Evolutionary conservation across 352 stramenopile species (phyloP).

Genomic region (Globisporangium rhizosaccharum): DNA sequence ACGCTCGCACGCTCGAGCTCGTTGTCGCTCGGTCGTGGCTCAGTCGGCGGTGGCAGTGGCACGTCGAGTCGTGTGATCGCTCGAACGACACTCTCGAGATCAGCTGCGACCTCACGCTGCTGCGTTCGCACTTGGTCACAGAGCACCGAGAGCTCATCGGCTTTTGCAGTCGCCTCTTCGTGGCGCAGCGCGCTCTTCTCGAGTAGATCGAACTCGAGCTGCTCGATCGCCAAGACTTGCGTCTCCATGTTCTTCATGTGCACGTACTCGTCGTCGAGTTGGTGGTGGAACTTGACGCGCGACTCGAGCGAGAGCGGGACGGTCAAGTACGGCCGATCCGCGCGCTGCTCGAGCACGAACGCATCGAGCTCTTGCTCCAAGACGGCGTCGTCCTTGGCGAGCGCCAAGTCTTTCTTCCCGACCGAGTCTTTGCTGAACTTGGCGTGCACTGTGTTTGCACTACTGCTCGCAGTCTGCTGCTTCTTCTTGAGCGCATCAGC

Average conservation of each 20-base stretch:
- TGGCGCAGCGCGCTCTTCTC: constrained; percentile 55
- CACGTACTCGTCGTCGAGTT: constrained; percentile 48
- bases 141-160: constrained; percentile 25
- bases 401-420: constrained; percentile 45
- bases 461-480: constrained; percentile 2
- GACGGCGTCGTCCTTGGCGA: constrained; percentile 44
- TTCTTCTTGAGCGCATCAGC: constrained; percentile 31
- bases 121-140: constrained; percentile 28
- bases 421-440: constrained; percentile 46
- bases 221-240: constrained; percentile 38
- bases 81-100: constrained; percentile 22
- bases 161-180: constrained; percentile 39
- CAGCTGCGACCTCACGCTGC: constrained; percentile 23
- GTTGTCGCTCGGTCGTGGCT: constrained; percentile 28
- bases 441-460: constrained; percentile 12
- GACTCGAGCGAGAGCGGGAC: constrained; percentile 30
- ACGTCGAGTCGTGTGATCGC: constrained; percentile 28
- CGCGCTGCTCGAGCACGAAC: constrained; percentile 37
- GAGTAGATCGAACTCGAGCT: constrained; percentile 58
- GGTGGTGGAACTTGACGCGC: constrained; percentile 31
- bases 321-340: constrained; percentile 46
- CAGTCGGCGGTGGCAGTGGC: constrained; percentile 15
- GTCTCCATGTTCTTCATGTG: constrained; percentile 61
- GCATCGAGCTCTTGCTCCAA: constrained; percentile 52
- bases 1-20: constrained; percentile 31